phyloP scores from a whole-genome alignment of 352 stramenopile species.

The Globisporangium paroecandrum region DNA sequence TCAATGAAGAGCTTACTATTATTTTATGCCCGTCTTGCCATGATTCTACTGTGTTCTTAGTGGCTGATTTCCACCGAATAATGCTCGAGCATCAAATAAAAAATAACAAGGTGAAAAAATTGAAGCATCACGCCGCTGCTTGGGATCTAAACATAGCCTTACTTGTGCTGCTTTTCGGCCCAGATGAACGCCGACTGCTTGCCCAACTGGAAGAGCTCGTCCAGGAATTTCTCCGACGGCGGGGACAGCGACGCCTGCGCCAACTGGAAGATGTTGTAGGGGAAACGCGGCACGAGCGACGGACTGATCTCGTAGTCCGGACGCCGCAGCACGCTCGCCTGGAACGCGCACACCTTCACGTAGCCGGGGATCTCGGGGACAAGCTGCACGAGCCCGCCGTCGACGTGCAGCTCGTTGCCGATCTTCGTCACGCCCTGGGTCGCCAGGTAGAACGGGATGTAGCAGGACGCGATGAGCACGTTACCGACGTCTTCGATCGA shows the following conservation, averaged over 20 bases:
- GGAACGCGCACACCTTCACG: constrained; percentile 72
- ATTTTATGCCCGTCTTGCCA: background rate
- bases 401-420: constrained; percentile 62
- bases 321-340: constrained; percentile 42
- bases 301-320: constrained; percentile 77
- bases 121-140: background rate
- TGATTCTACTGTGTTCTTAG: background rate
- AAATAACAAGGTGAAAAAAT: background rate
- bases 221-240: constrained; percentile 46
- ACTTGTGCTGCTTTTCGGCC: constrained; percentile 24
- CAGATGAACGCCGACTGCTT: constrained; percentile 48
- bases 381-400: constrained; percentile 65
- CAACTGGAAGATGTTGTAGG: constrained; percentile 55
- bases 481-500: constrained; percentile 60
- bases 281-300: constrained; percentile 56
- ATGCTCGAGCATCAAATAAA: background rate
- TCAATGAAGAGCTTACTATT: background rate
- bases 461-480: constrained; percentile 69
- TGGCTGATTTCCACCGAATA: background rate
- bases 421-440: constrained; percentile 44
- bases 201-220: constrained; percentile 65
- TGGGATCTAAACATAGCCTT: background rate
- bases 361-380: constrained; percentile 66
- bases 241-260: constrained; percentile 54
- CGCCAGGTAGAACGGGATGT: constrained; percentile 76